phyloP scores from a whole-genome alignment of 2,329 filamentous ascomycete genomes.

The Trichocomaceae sp. region DNA sequence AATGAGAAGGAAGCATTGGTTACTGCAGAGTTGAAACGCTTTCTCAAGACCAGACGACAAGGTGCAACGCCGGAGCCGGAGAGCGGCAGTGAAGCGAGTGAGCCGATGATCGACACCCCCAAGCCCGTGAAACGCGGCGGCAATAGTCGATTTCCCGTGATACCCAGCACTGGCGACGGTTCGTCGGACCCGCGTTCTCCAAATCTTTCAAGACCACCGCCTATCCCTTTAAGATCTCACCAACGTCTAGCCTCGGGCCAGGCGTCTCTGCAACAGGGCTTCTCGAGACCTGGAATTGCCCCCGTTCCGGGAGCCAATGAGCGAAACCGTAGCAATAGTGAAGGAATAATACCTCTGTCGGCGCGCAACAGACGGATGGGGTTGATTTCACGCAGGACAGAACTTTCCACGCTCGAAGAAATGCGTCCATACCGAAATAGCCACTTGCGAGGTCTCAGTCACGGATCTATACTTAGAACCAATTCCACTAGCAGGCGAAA shows the following conservation, averaged over 20 bases:
- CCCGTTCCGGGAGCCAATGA: constrained; percentile 58
- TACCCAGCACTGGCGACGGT: constrained; percentile 46
- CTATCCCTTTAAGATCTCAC: constrained; percentile 74
- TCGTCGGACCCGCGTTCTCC: constrained; percentile 67
- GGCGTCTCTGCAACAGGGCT: constrained; percentile 34
- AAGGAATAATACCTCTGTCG: constrained; percentile 48
- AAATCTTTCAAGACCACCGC: constrained; percentile 59
- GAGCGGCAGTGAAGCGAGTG: constrained; percentile 47
- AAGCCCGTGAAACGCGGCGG: constrained; percentile 56
- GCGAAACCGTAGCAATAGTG: constrained; percentile 55
- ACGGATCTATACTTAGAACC: constrained; percentile 47
- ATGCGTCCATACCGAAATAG: constrained; percentile 45
- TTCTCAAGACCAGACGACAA: constrained; percentile 44
- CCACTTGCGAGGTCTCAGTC: constrained; percentile 52
- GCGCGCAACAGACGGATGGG: constrained; percentile 55
- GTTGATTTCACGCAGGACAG: constrained; percentile 50
- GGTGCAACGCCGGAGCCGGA: constrained; percentile 38
- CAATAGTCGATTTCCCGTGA: constrained; percentile 55
- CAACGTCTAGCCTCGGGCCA: constrained; percentile 54
- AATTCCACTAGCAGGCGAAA: constrained; percentile 23
- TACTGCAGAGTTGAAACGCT: constrained; percentile 55
- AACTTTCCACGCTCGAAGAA: constrained; percentile 49
- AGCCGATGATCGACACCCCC: constrained; percentile 69
- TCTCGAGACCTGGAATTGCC: constrained; percentile 66
- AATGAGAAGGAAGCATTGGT: constrained; percentile 56